Evolutionary conservation across 257 asterid genomes (phyloP).

Genomic region (Salvia rosmarinus): DNA sequence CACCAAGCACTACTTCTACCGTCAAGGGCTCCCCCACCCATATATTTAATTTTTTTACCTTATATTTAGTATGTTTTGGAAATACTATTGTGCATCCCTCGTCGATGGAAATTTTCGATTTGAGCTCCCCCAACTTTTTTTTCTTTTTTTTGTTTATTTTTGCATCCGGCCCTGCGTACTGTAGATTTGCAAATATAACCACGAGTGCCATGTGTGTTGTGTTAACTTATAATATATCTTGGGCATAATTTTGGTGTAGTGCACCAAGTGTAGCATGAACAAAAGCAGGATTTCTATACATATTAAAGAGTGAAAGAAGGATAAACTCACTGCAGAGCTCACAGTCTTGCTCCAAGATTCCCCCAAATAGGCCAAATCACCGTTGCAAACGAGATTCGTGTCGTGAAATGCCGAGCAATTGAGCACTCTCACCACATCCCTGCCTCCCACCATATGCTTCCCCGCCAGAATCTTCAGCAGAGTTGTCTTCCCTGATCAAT

Average conservation of each 20-base stretch:
- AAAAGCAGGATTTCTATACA: neutral
- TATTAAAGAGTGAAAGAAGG: neutral
- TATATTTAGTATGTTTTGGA: no score
- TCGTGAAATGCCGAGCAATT: constrained; percentile 91
- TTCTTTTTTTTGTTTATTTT: no score
- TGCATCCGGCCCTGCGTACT: no score
- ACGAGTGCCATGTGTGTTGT: neutral
- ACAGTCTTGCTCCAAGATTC: constrained; percentile 91
- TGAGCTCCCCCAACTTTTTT: no score
- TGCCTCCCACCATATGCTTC: constrained; percentile 97
- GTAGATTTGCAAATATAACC: neutral
- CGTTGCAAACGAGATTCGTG: constrained; percentile 81
- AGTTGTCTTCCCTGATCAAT: constrained; percentile 77
- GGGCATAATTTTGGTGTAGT: neutral
- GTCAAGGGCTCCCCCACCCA: no score
- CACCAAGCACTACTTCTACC: no score
- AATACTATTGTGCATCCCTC: no score
- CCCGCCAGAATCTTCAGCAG: constrained; percentile 92
- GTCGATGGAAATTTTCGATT: no score
- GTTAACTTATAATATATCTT: neutral
- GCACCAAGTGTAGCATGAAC: neutral
- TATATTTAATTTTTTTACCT: no score
- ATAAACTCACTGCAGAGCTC: constrained; percentile 80
- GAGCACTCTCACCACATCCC: constrained; percentile 85
- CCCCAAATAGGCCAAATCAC: constrained; percentile 89